Conservation (phyloP, 306 rosid species). For the Quercus ilex region DNA sequence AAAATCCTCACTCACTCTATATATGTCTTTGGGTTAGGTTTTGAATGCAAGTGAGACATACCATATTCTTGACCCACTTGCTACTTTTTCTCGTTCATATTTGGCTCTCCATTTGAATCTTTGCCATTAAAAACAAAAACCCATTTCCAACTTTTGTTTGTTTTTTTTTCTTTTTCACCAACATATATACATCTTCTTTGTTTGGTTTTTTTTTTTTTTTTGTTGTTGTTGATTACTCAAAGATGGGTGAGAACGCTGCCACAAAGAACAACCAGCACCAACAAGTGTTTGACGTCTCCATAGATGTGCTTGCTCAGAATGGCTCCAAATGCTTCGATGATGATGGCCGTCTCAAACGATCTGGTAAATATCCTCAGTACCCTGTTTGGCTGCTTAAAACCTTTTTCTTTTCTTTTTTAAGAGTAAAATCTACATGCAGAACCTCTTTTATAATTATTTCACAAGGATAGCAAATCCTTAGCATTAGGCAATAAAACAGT, state of each 20-base stretch:
- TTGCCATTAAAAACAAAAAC: not conserved
- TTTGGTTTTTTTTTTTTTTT: not conserved
- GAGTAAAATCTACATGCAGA: too few relatives aligned
- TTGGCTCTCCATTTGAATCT: not conserved
- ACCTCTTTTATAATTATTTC: too few relatives aligned
- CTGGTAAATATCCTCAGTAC: slow-evolving; percentile 24
- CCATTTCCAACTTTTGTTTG: not conserved
- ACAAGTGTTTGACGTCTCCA: slow-evolving; percentile 32
- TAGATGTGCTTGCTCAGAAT: slow-evolving; percentile 12
- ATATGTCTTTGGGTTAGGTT: not conserved
- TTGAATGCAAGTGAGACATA: not conserved
- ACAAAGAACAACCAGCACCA: slow-evolving; percentile 5
- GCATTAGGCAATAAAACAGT: too few relatives aligned
- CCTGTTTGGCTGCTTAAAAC: too few relatives aligned
- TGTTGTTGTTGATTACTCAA: not conserved
- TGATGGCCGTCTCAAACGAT: slow-evolving; percentile 54
- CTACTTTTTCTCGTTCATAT: not conserved
- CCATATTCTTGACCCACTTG: not conserved
- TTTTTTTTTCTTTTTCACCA: not conserved
- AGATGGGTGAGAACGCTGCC: slow-evolving; percentile 36
- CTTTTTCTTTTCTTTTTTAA: too few relatives aligned
- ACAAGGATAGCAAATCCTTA: too few relatives aligned
- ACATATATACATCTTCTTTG: not conserved
- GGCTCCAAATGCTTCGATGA: slow-evolving; percentile 41
- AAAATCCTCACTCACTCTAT: not conserved